Evolutionary conservation across 164 flowering plant genomes (phyloP), one percentile per base, ranked within the genome.

Genomic region (Vitis labrusca): DNA sequence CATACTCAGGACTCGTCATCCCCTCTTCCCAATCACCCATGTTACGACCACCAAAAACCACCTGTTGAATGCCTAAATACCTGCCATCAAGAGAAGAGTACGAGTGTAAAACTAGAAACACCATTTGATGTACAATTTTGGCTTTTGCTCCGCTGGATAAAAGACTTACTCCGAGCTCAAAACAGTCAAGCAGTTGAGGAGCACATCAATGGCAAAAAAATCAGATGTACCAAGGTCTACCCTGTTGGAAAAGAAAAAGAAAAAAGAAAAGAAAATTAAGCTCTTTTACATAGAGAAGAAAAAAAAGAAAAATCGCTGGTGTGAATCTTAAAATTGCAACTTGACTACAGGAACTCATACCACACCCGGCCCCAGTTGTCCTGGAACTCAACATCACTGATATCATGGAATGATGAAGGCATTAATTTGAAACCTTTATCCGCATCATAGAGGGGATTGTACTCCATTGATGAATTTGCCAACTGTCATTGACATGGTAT

Each of bases 1-100:
- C 98, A 80, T 69, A 66, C 44, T 85, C 94, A 8, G 91, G 77
- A 63, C 77, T 81, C 50, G 88, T 88, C 97, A 93, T 90, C 63
- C 96, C 97, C 65, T 94, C 96, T 79, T 91, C 98, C 96, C 98
- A 94, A 64, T 94, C 98, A 32, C 94, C 98, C 82, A 91, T 76
- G 16, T 71, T 61, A 0, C 83, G 84, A 27, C 97, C 94, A 64
- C 98, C 97, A 76, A 94, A 94, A 62, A 89, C 91, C 44, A 93
- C 84, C 60, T 90, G 97, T 70, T 94, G 91, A 65, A 94, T 89
- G 58, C 96, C 97, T 62, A 90, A 30, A 79, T 90, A 93, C 59
- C 95, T 93, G 85, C 63, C 65, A 75, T 9, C 3, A 50, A 37
- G n/a, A 11, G 30, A 32, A 11, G 47, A 11, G 6, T 37, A 37